A percentile compares a stretch with the other conserved stretches of the same genome.
Evolutionary conservation across 768 basidiomycete species (phyloP).

Genomic region (Pleurotus cornucopiae): DNA sequence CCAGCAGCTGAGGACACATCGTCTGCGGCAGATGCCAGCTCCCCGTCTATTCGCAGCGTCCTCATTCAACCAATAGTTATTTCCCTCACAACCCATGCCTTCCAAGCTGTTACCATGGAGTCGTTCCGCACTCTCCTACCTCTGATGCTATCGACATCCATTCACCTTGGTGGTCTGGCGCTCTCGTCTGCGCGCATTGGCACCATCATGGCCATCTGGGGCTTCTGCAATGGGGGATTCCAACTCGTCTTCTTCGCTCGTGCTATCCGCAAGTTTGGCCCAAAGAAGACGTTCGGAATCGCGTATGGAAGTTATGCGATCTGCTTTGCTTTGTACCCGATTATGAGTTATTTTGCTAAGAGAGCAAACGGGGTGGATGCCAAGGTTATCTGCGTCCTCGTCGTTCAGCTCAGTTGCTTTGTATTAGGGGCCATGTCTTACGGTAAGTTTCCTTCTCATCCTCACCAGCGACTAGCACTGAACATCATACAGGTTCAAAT

Average conservation of each 20-base stretch:
- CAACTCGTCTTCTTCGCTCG: slow-evolving; percentile 51
- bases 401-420: slow-evolving; percentile 27
- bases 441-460: slow-evolving; percentile 22
- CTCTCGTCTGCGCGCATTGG: slow-evolving; percentile 48
- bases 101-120: slow-evolving; percentile 23
- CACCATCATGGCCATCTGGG: slow-evolving; percentile 39
- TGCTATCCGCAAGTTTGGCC: slow-evolving; percentile 49
- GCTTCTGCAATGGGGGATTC: slow-evolving; percentile 48
- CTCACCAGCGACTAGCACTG: neutral
- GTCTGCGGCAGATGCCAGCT: neutral
- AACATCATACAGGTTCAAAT: slow-evolving; percentile 35
- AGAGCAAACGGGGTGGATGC: slow-evolving; percentile 28
- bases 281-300: slow-evolving; percentile 42
- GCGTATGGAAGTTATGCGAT: slow-evolving; percentile 24
- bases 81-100: slow-evolving; percentile 19
- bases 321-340: slow-evolving; percentile 27
- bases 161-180: slow-evolving; percentile 48
- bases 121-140: slow-evolving; percentile 14
- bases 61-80: slow-evolving; percentile 20
- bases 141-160: slow-evolving; percentile 39
- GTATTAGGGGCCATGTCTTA: slow-evolving; percentile 27
- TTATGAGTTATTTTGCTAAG: slow-evolving; percentile 28
- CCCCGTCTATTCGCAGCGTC: slow-evolving; percentile 17
- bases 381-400: slow-evolving; percentile 24
- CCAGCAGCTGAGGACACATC: neutral